These are phyloP conservation scores for Dipteronia sinensis DNA, from an alignment of 345 rosid genomes.

Conservation along the genomic window DNA sequence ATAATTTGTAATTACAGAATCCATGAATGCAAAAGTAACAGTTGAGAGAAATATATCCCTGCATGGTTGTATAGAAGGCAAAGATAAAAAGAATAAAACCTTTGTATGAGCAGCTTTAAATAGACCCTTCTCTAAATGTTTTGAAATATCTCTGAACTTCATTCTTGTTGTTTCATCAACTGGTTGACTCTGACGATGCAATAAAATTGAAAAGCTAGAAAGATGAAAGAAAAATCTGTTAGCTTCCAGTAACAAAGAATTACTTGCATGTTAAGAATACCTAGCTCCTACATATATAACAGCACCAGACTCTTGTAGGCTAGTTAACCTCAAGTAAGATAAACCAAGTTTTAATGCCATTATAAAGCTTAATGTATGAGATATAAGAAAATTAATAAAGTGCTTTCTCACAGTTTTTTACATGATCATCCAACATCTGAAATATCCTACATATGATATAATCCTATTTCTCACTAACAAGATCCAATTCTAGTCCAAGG, in stretches of 20 bases:
- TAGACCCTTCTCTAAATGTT: constrained; percentile 85
- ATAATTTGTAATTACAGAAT: not conserved
- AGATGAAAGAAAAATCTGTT: constrained; percentile 13
- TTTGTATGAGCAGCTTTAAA: constrained; percentile 65
- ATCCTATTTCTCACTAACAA: not conserved
- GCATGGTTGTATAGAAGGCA: not conserved
- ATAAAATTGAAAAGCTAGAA: constrained; percentile 53
- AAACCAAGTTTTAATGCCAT: not conserved
- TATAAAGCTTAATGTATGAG: not conserved
- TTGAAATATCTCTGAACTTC: constrained; percentile 60
- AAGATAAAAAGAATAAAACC: constrained; percentile 39
- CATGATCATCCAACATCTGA: not conserved
- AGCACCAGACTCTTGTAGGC: not conserved
- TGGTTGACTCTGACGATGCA: constrained; percentile 50
- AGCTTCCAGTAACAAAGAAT: not conserved
- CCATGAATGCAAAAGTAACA: not conserved
- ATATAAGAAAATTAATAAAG: not conserved
- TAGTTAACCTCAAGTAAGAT: not conserved
- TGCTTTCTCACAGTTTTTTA: not conserved
- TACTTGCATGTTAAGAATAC: constrained; percentile 1
- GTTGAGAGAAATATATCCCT: not conserved
- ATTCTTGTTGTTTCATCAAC: constrained; percentile 46
- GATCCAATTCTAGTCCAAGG: not conserved
- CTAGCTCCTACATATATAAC: not conserved
- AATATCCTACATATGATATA: not conserved